These are phyloP conservation scores for Beta corolliflora DNA, from an alignment of 179 eudicot species.

Conservation along the genomic window DNA sequence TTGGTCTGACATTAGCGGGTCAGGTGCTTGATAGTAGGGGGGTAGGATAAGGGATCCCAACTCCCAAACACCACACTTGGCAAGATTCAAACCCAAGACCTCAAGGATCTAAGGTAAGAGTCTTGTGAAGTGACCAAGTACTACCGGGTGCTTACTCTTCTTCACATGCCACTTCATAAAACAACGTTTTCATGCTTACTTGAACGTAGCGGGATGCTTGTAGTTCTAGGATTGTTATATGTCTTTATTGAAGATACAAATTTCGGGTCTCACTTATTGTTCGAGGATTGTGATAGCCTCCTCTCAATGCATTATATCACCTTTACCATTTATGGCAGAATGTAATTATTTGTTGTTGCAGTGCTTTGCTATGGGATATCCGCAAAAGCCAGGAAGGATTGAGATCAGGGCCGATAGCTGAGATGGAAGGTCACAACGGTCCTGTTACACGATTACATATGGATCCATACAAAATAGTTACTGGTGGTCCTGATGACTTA, in stretches of 20 bases:
- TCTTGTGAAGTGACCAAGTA: too few relatives aligned
- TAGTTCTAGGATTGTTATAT: neutral
- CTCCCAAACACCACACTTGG: too few relatives aligned
- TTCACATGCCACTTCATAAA: too few relatives aligned
- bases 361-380: conserved; percentile 69
- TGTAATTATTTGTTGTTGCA: conserved; percentile 27
- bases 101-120: too few relatives aligned
- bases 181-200: too few relatives aligned
- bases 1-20: too few relatives aligned
- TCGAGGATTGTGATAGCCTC: neutral
- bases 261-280: neutral
- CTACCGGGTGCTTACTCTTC: too few relatives aligned
- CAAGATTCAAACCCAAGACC: too few relatives aligned
- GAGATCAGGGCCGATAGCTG: conserved; percentile 36
- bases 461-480: conserved; percentile 65
- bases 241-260: neutral
- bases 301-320: neutral
- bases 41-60: too few relatives aligned
- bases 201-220: too few relatives aligned
- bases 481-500: conserved; percentile 50
- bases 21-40: too few relatives aligned
- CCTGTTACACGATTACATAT: conserved; percentile 56
- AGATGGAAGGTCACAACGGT: conserved; percentile 59
- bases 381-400: conserved; percentile 43
- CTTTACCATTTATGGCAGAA: neutral